Conservation (phyloP, 306 rosid genomes). For the Castanea mollissima region DNA sequence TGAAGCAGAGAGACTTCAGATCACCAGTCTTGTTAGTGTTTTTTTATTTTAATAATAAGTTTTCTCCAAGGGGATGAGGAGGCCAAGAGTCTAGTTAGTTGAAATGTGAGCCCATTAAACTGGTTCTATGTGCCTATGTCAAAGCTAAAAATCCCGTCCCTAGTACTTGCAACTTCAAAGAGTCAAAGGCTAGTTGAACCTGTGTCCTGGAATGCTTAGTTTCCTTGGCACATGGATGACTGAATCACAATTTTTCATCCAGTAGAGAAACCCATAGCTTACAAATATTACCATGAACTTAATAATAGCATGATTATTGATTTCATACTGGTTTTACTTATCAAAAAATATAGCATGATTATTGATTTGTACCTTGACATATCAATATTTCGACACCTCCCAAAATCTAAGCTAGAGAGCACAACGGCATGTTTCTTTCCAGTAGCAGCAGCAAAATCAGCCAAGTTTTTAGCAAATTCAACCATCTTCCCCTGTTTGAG, state of each 20-base stretch:
- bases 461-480: constrained; percentile 71
- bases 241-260: neutral
- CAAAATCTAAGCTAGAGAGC: constrained; percentile 90
- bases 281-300: neutral
- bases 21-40: neutral
- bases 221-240: neutral
- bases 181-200: neutral
- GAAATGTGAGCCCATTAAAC: neutral
- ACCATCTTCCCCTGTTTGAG: constrained; percentile 69
- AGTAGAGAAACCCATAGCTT: neutral
- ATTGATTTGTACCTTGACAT: constrained; percentile 59
- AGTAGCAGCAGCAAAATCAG: constrained; percentile 58
- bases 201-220: neutral
- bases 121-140: neutral
- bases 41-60: too few relatives aligned
- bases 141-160: neutral
- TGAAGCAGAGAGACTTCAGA: neutral
- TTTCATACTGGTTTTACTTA: neutral
- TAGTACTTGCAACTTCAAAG: neutral
- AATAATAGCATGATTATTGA: neutral
- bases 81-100: neutral
- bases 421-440: constrained; percentile 74
- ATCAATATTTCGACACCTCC: constrained; percentile 84
- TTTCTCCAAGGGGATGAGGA: too few relatives aligned
- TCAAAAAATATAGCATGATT: neutral